Evolutionary conservation across 1,284 basidiomycete genomes (phyloP), one percentile per base, ranked within the genome.

Genomic region (Pulchroboletus neoregius): DNA sequence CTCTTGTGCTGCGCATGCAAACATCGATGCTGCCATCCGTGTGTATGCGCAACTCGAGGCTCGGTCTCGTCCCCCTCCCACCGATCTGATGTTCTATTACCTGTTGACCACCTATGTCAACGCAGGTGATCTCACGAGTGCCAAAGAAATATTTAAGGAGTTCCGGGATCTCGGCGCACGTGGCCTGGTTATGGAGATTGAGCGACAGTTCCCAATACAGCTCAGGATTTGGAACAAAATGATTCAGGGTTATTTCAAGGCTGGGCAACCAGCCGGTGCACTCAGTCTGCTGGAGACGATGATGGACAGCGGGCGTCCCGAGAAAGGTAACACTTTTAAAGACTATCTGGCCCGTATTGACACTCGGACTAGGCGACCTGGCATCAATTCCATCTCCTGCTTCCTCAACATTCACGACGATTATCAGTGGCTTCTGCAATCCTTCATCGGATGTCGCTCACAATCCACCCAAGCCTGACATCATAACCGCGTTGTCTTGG

Each of bases 181-280:
- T 0, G 71, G 71, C 3, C 65, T 63, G 3, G 52, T 80, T 5
- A 47, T 52, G 16, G 38, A 56, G 15, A 34, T 48, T 31, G 58
- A 64, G 5, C 46, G 53, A 30, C 45, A 55, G 39, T 57, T 54
- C 18, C 64, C 63, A 11, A 53, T 58, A 3, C 72, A 76, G 45
- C 67, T 81, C 24, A 57, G 70, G 28, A 73, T 89, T 2, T 94
- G 82, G 81, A 83, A 84, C 52, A 69, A 75, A 52, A 88, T 94
- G 80, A 79, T 95, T 45, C 72, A 79, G 36, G 79, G 82, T 0
- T 84, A 89, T 67, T 87, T 95, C 71, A 73, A 70, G 15, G 77
- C 73, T 27, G 82, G 81, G 5, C 71, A 83, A 48, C 72, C 83
- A 0, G 76, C 79, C 3, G 78, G 75, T 38, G 92, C 83, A 5